A percentile compares a stretch with the other conserved stretches of the same genome.
phyloP scores from a whole-genome alignment of 495 filamentous ascomycete species.

The Amorphotheca resinae region DNA sequence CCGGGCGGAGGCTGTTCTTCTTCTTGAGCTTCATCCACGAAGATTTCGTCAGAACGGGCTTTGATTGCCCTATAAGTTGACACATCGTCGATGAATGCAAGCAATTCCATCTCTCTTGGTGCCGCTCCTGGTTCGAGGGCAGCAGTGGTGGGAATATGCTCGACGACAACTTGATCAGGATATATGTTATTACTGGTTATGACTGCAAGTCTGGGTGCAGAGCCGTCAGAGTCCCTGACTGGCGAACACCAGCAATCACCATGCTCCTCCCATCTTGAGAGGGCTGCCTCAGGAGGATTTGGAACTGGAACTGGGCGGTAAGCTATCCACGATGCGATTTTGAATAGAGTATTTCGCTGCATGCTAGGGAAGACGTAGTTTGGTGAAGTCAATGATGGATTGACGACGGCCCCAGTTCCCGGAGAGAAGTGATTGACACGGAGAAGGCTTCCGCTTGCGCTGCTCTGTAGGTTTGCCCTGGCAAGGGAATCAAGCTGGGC shows the following conservation, averaged over 20 bases:
- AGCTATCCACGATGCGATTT: neutral
- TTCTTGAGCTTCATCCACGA: conserved; percentile 13
- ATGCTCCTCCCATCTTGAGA: conserved; percentile 44
- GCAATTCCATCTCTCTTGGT: conserved; percentile 49
- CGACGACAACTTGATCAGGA: conserved; percentile 45
- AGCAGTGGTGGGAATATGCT: conserved; percentile 43
- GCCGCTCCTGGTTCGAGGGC: conserved; percentile 41
- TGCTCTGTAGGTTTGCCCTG: conserved; percentile 9
- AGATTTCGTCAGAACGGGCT: conserved; percentile 21
- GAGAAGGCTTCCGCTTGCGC: neutral
- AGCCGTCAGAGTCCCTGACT: conserved; percentile 18
- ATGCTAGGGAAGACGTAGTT: conserved; percentile 14
- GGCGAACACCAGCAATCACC: conserved; percentile 58
- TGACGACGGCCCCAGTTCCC: conserved; percentile 16
- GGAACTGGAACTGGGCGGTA: conserved; percentile 7
- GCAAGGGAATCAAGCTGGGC: conserved; percentile 25
- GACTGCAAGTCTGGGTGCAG: conserved; percentile 30
- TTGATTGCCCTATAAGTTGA: conserved; percentile 10
- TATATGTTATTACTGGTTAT: conserved; percentile 32
- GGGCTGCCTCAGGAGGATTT: conserved; percentile 28
- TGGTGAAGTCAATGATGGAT: conserved; percentile 7
- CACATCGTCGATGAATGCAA: conserved; percentile 29
- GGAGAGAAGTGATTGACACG: conserved; percentile 18
- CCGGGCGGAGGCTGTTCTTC: conserved; percentile 12
- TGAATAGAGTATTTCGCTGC: neutral